phyloP scores from a whole-genome alignment of 2,329 filamentous ascomycete species.

The Calonectria ilicicola region DNA sequence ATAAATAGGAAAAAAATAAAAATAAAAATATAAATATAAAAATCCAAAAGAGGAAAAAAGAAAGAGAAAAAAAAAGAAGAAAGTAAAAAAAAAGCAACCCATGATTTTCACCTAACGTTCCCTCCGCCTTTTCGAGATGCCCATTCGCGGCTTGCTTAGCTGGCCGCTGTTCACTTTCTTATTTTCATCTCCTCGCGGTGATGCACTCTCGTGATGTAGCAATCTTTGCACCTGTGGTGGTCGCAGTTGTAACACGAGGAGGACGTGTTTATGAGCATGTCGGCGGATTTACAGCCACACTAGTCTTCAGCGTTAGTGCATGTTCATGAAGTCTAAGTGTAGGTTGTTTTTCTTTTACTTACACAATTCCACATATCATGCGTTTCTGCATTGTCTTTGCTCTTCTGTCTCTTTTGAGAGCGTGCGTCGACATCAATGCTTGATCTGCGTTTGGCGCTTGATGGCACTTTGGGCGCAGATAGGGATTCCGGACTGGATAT shows the following conservation, averaged over 20 bases:
- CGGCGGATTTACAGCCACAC: conserved; percentile 33
- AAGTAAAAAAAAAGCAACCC: not conserved
- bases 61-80: not conserved
- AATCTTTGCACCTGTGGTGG: conserved; percentile 14
- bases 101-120: not conserved
- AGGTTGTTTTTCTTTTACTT: conserved; percentile 37
- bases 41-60: too few species aligned
- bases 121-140: not conserved
- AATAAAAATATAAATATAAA: not conserved
- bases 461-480: not conserved
- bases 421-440: conserved; percentile 4
- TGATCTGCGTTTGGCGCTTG: conserved; percentile 19
- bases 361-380: conserved; percentile 47
- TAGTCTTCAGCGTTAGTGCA: conserved; percentile 27
- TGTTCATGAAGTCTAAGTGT: not conserved
- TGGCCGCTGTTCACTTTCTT: not conserved
- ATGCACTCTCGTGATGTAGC: not conserved
- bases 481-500: conserved; percentile 17
- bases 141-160: not conserved
- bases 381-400: not conserved
- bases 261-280: conserved; percentile 25
- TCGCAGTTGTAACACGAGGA: not conserved
- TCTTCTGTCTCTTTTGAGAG: conserved; percentile 26
- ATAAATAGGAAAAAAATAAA: not conserved
- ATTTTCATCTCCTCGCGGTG: not conserved